phyloP scores from a whole-genome alignment of 2,329 filamentous ascomycete genomes.

The Trichophyton schoenleinii region DNA sequence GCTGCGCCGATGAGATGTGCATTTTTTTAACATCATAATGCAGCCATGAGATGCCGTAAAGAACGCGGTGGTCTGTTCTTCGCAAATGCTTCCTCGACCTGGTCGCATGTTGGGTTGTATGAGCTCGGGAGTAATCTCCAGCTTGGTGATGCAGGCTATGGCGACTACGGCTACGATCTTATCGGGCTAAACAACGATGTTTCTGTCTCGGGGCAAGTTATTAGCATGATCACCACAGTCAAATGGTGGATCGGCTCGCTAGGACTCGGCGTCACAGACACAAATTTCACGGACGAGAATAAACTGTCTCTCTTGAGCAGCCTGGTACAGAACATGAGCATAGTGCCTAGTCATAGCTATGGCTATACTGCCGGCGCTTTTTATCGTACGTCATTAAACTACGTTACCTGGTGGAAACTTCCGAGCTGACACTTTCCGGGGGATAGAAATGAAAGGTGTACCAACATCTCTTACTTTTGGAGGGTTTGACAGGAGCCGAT shows the following conservation, averaged over 20 bases:
- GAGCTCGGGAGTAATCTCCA: constrained; percentile 17
- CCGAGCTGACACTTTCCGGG: not conserved
- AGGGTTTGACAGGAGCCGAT: constrained; percentile 23
- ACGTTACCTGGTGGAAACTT: not conserved
- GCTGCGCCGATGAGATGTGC: not conserved
- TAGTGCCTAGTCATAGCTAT: constrained; percentile 22
- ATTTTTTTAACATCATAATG: not conserved
- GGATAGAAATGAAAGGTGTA: constrained; percentile 19
- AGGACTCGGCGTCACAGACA: constrained; percentile 20
- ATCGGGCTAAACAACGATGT: constrained; percentile 19
- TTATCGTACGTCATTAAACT: constrained; percentile 16
- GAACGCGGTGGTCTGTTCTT: constrained; percentile 22
- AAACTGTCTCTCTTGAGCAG: constrained; percentile 19
- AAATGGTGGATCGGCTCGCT: constrained; percentile 26
- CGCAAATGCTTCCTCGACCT: constrained; percentile 23
- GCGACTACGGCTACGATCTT: constrained; percentile 28
- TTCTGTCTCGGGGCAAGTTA: constrained; percentile 19
- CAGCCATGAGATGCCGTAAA: constrained; percentile 16
- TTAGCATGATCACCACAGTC: constrained; percentile 22
- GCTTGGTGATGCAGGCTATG: constrained; percentile 16
- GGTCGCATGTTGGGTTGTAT: constrained; percentile 19
- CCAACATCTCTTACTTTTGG: constrained; percentile 23
- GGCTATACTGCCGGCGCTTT: constrained; percentile 24
- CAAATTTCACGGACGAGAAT: constrained; percentile 17
- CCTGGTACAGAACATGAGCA: constrained; percentile 17